Evolutionary conservation across 2,329 filamentous ascomycete genomes (phyloP).

Genomic region (Colletotrichum falcatum): DNA sequence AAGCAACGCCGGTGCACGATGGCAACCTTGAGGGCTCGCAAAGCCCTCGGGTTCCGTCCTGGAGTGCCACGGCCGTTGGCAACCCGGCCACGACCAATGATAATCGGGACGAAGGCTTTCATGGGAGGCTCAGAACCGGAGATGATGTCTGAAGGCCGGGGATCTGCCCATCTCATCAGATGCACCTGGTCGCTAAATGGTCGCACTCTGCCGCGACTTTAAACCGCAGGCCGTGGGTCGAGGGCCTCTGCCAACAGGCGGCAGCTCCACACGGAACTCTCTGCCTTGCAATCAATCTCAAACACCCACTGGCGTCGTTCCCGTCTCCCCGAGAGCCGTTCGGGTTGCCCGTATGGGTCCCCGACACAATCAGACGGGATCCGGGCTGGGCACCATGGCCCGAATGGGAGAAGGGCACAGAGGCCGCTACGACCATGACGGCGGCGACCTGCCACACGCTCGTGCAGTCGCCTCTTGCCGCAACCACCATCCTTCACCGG

Average conservation of each 20-base stretch:
- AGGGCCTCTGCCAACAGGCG: neutral
- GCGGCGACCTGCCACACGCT: neutral
- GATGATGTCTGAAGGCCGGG: neutral
- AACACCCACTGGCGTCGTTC: neutral
- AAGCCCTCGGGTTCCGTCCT: neutral
- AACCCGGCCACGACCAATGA: neutral
- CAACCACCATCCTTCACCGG: neutral
- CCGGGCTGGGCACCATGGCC: neutral
- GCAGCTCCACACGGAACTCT: neutral
- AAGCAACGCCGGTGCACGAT: slow-evolving; percentile 18
- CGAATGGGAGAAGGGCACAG: slow-evolving; percentile 11
- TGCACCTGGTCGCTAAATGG: neutral
- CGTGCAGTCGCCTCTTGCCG: neutral
- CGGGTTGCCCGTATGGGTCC: neutral
- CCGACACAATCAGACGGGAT: neutral
- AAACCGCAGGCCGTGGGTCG: neutral
- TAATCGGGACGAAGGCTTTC: neutral
- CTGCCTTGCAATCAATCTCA: slow-evolving; percentile 1
- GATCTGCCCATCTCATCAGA: neutral
- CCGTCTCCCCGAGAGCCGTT: slow-evolving; percentile 4
- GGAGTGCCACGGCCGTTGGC: neutral
- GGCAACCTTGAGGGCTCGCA: neutral
- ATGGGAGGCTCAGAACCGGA: neutral
- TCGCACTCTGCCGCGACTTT: neutral
- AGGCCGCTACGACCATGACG: slow-evolving; percentile 22